phyloP scores from a whole-genome alignment of 1,139 yeast genomes.

The Groenewaldozyma auringiensis region DNA sequence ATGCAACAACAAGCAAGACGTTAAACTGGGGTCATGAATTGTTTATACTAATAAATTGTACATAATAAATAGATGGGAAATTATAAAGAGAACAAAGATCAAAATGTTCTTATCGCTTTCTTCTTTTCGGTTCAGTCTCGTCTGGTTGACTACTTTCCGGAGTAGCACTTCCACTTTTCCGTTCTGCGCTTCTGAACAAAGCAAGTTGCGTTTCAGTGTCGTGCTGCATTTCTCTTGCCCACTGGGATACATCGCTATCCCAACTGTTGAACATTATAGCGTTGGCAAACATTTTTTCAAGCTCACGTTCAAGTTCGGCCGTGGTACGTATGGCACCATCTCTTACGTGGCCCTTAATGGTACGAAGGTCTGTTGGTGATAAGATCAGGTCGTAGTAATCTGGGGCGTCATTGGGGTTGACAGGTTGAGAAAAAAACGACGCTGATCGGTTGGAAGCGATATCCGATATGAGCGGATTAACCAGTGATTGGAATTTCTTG shows the following conservation, averaged over 20 bases:
- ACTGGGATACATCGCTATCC: slow-evolving; percentile 52
- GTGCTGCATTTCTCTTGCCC: slow-evolving; percentile 57
- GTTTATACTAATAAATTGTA: slow-evolving; percentile 3
- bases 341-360: slow-evolving; percentile 50
- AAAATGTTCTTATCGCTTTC: slow-evolving; percentile 10
- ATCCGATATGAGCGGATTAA: slow-evolving; percentile 48
- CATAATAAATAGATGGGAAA: slow-evolving; percentile 4
- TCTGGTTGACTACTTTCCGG: slow-evolving; percentile 7
- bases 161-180: slow-evolving; percentile 16
- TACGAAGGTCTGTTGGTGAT: slow-evolving; percentile 61
- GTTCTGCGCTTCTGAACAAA: slow-evolving; percentile 29
- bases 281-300: slow-evolving; percentile 74
- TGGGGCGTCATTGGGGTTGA: slow-evolving; percentile 59
- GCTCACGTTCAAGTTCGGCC: slow-evolving; percentile 55
- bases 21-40: neutral
- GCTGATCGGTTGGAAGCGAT: slow-evolving; percentile 68
- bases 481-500: slow-evolving; percentile 28
- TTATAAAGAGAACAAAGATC: no score
- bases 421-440: slow-evolving; percentile 66
- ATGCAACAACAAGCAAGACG: slow-evolving; percentile 19
- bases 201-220: slow-evolving; percentile 32
- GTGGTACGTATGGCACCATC: slow-evolving; percentile 46
- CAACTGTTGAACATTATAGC: slow-evolving; percentile 74
- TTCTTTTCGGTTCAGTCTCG: slow-evolving; percentile 12
- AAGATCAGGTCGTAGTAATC: slow-evolving; percentile 55